Percentiles rank a stretch among this genome's conserved stretches.
Evolutionary conservation across 2,329 filamentous ascomycete genomes (phyloP).

Genomic region (Fusarium sp.): DNA sequence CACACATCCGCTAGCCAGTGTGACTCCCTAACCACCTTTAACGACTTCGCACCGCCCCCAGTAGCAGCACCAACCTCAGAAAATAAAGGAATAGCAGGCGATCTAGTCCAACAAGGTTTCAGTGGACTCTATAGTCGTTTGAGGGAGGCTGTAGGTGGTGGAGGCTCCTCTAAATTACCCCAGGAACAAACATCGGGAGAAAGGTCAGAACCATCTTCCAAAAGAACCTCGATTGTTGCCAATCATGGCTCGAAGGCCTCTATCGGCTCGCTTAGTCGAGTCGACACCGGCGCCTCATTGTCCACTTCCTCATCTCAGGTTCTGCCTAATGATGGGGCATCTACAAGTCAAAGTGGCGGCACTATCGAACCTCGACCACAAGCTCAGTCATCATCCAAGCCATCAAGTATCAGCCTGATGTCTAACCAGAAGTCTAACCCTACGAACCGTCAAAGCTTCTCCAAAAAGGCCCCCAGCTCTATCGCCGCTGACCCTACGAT

Average conservation of each 20-base stretch:
- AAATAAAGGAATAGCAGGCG: slow-evolving; percentile 75
- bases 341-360: slow-evolving; percentile 50
- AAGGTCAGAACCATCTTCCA: slow-evolving; percentile 52
- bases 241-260: slow-evolving; percentile 58
- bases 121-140: slow-evolving; percentile 91
- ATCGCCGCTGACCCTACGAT: slow-evolving; percentile 58
- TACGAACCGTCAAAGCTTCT: slow-evolving; percentile 54
- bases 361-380: slow-evolving; percentile 56
- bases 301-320: slow-evolving; percentile 49
- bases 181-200: slow-evolving; percentile 48
- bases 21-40: slow-evolving; percentile 89
- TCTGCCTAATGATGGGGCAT: slow-evolving; percentile 51
- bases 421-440: slow-evolving; percentile 58
- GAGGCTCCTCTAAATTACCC: slow-evolving; percentile 58
- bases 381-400: slow-evolving; percentile 59
- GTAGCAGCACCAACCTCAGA: slow-evolving; percentile 69
- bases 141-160: slow-evolving; percentile 81
- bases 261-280: slow-evolving; percentile 55
- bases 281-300: slow-evolving; percentile 52
- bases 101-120: slow-evolving; percentile 84
- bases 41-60: slow-evolving; percentile 85
- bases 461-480: slow-evolving; percentile 58
- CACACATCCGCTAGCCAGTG: slow-evolving; percentile 90
- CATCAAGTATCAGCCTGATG: slow-evolving; percentile 61
- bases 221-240: slow-evolving; percentile 56